Evolutionary conservation across 352 stramenopile genomes (phyloP).

Genomic region (Phytophthora kernoviae): DNA sequence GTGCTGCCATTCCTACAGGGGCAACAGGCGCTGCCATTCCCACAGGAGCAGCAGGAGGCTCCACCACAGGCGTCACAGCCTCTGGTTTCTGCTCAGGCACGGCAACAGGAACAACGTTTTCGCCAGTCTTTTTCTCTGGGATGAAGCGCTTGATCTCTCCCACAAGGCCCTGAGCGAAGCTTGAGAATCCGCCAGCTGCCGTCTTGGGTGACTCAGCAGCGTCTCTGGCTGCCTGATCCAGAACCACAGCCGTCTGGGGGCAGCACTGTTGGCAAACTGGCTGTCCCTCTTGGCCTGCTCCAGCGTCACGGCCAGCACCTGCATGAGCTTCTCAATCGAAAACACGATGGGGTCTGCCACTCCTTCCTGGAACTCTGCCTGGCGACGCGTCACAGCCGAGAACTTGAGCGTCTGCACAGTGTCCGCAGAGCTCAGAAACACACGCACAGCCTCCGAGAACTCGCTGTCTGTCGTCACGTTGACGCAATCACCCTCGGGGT

Average conservation of each 20-base stretch:
- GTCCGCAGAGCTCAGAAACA: slow-evolving; percentile 46
- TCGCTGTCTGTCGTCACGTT: slow-evolving; percentile 74
- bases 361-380: slow-evolving; percentile 51
- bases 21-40: slow-evolving; percentile 19
- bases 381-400: slow-evolving; percentile 44
- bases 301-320: slow-evolving; percentile 48
- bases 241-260: slow-evolving; percentile 1
- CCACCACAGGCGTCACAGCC: slow-evolving; percentile 10
- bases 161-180: slow-evolving; percentile 70
- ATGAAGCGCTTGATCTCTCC: slow-evolving; percentile 69
- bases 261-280: slow-evolving; percentile 23
- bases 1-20: slow-evolving; percentile 10
- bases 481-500: slow-evolving; percentile 62
- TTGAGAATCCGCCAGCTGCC: slow-evolving; percentile 58
- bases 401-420: slow-evolving; percentile 74
- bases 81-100: slow-evolving; percentile 19
- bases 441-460: slow-evolving; percentile 58
- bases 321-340: slow-evolving; percentile 66
- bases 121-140: slow-evolving; percentile 53
- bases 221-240: slow-evolving; percentile 30
- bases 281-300: slow-evolving; percentile 61
- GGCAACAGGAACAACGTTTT: slow-evolving; percentile 2
- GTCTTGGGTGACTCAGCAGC: slow-evolving; percentile 43
- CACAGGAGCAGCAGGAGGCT: slow-evolving; percentile 3
- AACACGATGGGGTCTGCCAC: slow-evolving; percentile 60